A percentile compares a stretch with the other conserved stretches of the same genome.
Conservation (phyloP, 2,329 filamentous ascomycete genomes). For the Penicillium sp. region DNA sequence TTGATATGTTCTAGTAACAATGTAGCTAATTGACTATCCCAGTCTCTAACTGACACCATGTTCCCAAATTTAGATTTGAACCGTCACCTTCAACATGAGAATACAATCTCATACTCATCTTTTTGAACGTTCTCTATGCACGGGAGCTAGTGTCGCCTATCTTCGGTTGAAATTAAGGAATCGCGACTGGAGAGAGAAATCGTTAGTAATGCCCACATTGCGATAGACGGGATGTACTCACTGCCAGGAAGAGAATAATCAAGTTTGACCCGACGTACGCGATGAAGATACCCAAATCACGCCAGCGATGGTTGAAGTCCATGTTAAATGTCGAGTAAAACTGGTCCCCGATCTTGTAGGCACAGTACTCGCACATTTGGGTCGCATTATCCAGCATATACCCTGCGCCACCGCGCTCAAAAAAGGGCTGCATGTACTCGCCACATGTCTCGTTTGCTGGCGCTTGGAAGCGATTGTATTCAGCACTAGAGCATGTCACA, state of each 20-base stretch:
- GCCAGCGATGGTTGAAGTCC: conserved; percentile 65
- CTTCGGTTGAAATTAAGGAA: conserved; percentile 46
- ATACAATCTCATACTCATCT: not conserved
- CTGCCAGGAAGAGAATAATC: conserved; percentile 56
- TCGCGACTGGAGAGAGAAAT: conserved; percentile 34
- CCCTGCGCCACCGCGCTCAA: conserved; percentile 61
- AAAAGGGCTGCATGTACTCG: conserved; percentile 69
- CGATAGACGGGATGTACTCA: conserved; percentile 32
- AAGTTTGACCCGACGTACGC: conserved; percentile 75
- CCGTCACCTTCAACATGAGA: too few species aligned
- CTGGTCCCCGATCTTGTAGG: conserved; percentile 72
- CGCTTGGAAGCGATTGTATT: conserved; percentile 64
- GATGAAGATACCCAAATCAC: conserved; percentile 72
- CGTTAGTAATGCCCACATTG: not conserved
- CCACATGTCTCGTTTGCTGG: conserved; percentile 64
- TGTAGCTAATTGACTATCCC: too few species aligned
- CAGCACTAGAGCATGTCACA: conserved; percentile 57
- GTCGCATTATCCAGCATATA: conserved; percentile 66
- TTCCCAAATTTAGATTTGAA: too few species aligned
- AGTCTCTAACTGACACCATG: too few species aligned
- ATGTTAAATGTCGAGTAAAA: conserved; percentile 68
- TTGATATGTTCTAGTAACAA: too few species aligned
- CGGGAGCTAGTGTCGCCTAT: conserved; percentile 14
- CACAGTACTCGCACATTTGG: conserved; percentile 70
- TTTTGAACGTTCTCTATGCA: not conserved